phyloP scores from a whole-genome alignment of 164 flowering plant species.

The Vitis rupestris region DNA sequence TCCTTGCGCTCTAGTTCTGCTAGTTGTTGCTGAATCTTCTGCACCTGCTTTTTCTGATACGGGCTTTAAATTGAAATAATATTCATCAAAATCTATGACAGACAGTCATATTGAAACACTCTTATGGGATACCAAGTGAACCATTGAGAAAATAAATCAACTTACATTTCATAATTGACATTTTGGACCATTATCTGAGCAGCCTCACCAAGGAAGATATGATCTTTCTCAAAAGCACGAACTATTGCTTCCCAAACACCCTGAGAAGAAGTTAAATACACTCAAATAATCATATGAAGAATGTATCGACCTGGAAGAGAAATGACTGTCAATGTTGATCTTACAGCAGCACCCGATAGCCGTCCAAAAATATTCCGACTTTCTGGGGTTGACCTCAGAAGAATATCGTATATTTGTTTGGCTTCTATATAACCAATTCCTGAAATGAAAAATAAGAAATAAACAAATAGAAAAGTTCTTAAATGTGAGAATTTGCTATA shows the following conservation, averaged over 20 bases:
- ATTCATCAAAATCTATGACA: conserved; percentile 3
- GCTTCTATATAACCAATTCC: conserved; percentile 89
- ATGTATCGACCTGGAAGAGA: conserved; percentile 1
- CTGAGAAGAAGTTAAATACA: conserved; percentile 34
- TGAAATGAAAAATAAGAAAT: conserved; percentile 24
- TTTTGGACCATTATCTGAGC: conserved; percentile 93
- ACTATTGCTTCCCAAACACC: conserved; percentile 94
- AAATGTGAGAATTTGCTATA: no score
- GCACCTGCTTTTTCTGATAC: conserved; percentile 91
- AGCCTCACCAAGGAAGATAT: conserved; percentile 91
- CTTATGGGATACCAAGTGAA: background rate
- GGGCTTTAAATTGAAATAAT: conserved; percentile 54
- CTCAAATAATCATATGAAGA: background rate
- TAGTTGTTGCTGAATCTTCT: conserved; percentile 90
- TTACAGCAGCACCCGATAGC: conserved; percentile 94
- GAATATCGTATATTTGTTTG: conserved; percentile 77
- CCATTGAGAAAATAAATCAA: background rate
- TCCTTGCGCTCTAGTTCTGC: conserved; percentile 90
- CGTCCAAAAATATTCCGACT: conserved; percentile 94
- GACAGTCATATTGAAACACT: background rate
- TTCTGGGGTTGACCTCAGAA: conserved; percentile 70
- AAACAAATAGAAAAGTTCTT: no score
- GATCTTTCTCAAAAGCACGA: conserved; percentile 84
- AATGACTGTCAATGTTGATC: conserved; percentile 20
- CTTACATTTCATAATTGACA: conserved; percentile 95